Conservation (phyloP, 331 rosid genomes). For the Dryas integrifolia region DNA sequence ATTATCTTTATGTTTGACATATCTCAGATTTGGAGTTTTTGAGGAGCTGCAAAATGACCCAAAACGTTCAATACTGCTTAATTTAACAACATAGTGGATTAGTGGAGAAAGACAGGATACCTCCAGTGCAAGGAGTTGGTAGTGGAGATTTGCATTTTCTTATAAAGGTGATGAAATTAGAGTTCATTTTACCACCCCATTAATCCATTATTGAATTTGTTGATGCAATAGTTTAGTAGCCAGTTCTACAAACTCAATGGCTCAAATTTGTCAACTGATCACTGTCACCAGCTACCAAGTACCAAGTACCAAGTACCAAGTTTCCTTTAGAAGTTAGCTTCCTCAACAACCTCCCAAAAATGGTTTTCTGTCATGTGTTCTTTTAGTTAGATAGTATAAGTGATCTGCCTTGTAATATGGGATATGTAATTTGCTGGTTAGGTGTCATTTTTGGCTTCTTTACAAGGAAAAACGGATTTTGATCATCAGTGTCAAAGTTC, state of each 20-base stretch:
- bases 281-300: not conserved
- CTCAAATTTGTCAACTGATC: no score
- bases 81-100: constrained; percentile 52
- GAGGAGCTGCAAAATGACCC: constrained; percentile 70
- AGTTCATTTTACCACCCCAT: not conserved
- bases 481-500: constrained; percentile 7
- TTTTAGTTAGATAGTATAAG: not conserved
- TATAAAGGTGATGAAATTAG: constrained; percentile 52
- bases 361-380: constrained; percentile 6
- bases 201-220: no score
- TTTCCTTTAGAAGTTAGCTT: not conserved
- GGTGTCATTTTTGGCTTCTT: not conserved
- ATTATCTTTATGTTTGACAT: not conserved
- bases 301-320: not conserved
- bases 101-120: constrained; percentile 44
- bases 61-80: constrained; percentile 42
- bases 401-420: not conserved
- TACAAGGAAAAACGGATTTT: not conserved
- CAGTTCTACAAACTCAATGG: no score
- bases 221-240: no score
- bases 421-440: not conserved
- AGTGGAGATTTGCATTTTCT: constrained; percentile 68
- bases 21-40: constrained; percentile 66
- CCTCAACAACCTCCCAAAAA: not conserved
- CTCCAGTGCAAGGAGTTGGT: constrained; percentile 55